Evolutionary conservation across 192 early-diverging fungal species (phyloP).

Genomic region (Backusella luteola): DNA sequence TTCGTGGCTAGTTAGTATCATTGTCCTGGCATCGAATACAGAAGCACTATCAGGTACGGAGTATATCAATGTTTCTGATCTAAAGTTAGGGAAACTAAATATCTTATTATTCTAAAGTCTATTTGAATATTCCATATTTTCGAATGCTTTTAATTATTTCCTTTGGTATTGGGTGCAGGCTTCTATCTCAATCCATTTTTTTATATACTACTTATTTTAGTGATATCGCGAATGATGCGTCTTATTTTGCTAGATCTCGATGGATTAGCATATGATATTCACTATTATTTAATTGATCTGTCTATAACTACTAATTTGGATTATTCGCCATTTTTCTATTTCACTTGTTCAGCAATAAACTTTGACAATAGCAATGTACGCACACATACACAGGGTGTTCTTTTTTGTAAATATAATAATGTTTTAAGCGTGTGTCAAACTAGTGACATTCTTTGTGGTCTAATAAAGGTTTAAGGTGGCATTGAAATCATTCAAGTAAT

Average conservation of each 20-base stretch:
- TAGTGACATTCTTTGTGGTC: no score
- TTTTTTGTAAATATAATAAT: no score
- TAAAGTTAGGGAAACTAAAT: not conserved
- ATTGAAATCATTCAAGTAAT: no score
- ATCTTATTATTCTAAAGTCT: slow-evolving; percentile 36
- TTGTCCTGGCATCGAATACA: slow-evolving; percentile 74
- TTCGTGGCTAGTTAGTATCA: slow-evolving; percentile 75
- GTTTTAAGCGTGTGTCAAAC: no score
- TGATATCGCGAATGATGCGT: not conserved
- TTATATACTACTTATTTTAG: slow-evolving; percentile 35
- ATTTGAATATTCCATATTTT: slow-evolving; percentile 46
- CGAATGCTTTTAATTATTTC: slow-evolving; percentile 44
- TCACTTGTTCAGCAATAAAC: no score
- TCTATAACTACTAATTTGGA: no score
- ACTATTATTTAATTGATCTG: no score
- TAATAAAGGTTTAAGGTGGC: no score
- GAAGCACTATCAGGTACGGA: slow-evolving; percentile 54
- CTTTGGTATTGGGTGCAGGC: slow-evolving; percentile 43
- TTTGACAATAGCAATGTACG: no score
- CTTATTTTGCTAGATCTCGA: slow-evolving; percentile 18
- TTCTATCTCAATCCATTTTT: slow-evolving; percentile 49
- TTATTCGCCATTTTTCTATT: no score
- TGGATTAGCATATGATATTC: slow-evolving; percentile 26
- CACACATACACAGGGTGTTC: no score
- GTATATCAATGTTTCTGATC: not conserved